Evolutionary conservation across 768 basidiomycete genomes (phyloP), one percentile per base, ranked within the genome.

Genomic region (Trametopsis cervina): DNA sequence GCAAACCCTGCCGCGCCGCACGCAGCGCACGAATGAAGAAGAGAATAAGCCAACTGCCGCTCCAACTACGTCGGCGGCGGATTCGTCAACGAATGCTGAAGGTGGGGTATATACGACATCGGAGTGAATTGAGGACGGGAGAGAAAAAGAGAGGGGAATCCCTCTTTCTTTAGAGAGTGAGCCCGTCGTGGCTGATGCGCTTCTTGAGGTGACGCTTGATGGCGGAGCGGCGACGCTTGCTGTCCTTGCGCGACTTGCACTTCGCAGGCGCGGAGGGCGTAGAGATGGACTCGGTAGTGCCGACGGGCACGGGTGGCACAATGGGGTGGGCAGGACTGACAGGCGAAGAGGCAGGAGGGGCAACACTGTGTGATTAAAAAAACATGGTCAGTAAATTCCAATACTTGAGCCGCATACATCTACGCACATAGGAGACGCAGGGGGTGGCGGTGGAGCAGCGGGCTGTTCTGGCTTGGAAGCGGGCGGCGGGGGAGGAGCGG

Each of bases 131-230:
- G 25, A 15, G 27, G 40, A 27, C 21, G 40, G 39, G 22, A 15
- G 36, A 2, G 49, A 37, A 18, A 22, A 7, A 23, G 36, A 20
- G 35, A 11, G 36, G 42, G 35, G 10, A 29, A 4, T 21, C n/a
- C 37, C 12, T 22, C 11, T 18, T 2, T 11, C 41, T 17, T 52
- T 27, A 52, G 51, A 41, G 45, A 26, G 47, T 23, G 44, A 3
- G 38, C 17, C 45, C 45, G n/a, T 47, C 51, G 24, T 44, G 40
- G 12, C 44, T 17, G 45, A 52, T 21, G 25, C 51, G 51, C 37
- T 52, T 52, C 45, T 52, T 46, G 40, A 47, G 29, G 46, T 52
- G 51, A 41, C 45, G 44, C 46, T 52, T 25, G 18, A 40, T 35
- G 11, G 51, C 40, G 36, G 29, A 40, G 20, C 45, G 51, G 39